Evolutionary conservation across 345 rosid genomes (phyloP).

Genomic region (Brassica cretica): DNA sequence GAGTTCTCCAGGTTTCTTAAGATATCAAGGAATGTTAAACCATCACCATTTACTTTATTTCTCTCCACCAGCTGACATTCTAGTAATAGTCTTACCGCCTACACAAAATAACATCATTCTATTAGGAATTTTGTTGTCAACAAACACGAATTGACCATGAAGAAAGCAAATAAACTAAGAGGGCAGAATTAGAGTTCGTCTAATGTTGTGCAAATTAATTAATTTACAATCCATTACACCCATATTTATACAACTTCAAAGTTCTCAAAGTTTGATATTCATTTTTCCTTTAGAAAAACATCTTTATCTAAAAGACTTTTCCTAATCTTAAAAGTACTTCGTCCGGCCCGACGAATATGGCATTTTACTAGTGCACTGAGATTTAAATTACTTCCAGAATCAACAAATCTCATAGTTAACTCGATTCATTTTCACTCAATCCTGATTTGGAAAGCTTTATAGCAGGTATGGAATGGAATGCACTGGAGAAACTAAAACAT

Average conservation of each 20-base stretch:
- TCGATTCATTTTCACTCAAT: not conserved
- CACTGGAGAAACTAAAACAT: not conserved
- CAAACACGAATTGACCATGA: not conserved
- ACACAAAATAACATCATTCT: not conserved
- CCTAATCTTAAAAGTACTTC: too few relatives aligned
- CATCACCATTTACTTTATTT: not conserved
- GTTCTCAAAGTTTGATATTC: not conserved
- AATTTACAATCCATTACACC: not conserved
- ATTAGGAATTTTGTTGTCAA: not conserved
- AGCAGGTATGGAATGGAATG: not conserved
- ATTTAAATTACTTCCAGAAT: too few relatives aligned
- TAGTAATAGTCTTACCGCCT: not conserved
- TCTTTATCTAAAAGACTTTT: too few relatives aligned
- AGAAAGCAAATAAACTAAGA: not conserved
- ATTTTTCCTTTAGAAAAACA: too few relatives aligned
- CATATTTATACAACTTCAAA: not conserved
- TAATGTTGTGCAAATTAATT: not conserved
- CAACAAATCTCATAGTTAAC: too few relatives aligned
- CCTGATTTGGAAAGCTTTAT: not conserved
- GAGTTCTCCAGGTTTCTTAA: not conserved
- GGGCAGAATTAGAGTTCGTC: not conserved
- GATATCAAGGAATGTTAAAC: constrained; percentile 14
- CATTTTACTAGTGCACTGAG: too few relatives aligned
- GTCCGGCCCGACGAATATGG: too few relatives aligned
- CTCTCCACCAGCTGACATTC: not conserved